A percentile compares a stretch with the other conserved stretches of the same genome.
Conservation (phyloP, 306 rosid species). For the Sicyos edulis region DNA sequence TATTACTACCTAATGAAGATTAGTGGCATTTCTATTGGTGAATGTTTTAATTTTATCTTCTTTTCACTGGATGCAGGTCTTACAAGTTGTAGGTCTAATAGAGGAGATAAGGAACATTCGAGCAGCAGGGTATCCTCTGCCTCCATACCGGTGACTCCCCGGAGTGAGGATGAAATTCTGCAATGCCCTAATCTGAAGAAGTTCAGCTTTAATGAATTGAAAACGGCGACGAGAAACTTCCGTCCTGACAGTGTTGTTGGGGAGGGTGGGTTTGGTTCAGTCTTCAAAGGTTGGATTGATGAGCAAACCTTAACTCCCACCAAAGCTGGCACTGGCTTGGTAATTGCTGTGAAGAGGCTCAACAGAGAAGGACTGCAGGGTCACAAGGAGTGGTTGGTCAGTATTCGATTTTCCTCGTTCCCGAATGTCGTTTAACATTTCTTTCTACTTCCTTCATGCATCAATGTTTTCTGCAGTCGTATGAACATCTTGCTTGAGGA, state of each 20-base stretch:
- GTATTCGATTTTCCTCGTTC: conserved; percentile 23
- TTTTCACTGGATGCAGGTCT: conserved; percentile 1
- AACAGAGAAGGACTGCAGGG: conserved; percentile 87
- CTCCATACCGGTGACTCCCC: conserved; percentile 52
- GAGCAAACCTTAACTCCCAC: conserved; percentile 61
- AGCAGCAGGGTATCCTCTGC: conserved; percentile 56
- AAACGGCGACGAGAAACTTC: conserved; percentile 73
- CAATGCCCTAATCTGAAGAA: conserved; percentile 61
- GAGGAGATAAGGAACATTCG: conserved; percentile 49
- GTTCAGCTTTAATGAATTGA: conserved; percentile 60
- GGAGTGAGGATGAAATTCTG: conserved; percentile 79
- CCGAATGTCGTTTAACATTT: neutral
- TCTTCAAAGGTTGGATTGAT: conserved; percentile 90
- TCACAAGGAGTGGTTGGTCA: conserved; percentile 92
- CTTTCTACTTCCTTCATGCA: neutral
- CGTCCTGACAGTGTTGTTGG: conserved; percentile 93
- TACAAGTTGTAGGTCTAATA: conserved; percentile 63
- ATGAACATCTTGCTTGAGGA: neutral
- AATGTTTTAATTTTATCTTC: neutral
- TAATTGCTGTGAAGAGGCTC: conserved; percentile 87
- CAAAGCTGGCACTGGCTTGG: conserved; percentile 72
- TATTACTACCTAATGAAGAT: neutral
- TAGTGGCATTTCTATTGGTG: neutral
- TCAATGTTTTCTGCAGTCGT: neutral
- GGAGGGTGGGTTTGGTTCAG: conserved; percentile 97